Base-by-base conservation (phyloP, 225 moss, liverwort and hornwort genomes). In the Takakia lepidozioides region DNA sequence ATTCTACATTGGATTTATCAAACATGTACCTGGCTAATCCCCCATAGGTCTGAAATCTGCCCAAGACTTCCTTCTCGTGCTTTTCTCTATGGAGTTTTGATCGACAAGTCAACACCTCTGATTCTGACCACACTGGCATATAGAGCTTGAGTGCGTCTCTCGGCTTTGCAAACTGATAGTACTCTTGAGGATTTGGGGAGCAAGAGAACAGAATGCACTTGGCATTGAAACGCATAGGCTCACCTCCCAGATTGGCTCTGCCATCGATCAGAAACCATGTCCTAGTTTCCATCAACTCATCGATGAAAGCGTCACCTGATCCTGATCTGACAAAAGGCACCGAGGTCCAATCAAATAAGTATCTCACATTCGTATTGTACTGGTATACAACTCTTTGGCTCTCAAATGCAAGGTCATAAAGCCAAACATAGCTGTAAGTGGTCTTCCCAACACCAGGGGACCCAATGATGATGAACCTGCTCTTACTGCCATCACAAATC, bases 241-340 rank as follows among this genome's bases (percentile, higher is more conserved):
- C 45, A 25, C 14, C 19, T 21, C 45, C 45, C 2, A 46, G 45
- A 25, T 46, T 46, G 11, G 45, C 45, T 25, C 25, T 46, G 14
- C 45, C 45, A 46, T 46, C 45, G 8, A 46, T 46, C 2, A 46
- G 45, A 46, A 46, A 46, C 45, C 45, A 46, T 21, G 45, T 46
- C 45, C 25, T 46, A 0, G 45, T 13, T 46, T 46, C 23, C 45
- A 46, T 46, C 45, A 46, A 46, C 21, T 46, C 45, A 5, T 46
- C 25, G 3, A 5, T 22, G 24, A 46, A 46, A 23, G 22, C 20
- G 13, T 46, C 45, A 11, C 45, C 25, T 1, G 45, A 46, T 22
- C 45, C 45, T 5, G 45, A 46, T 21, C 45, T 22, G 2, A 46
- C 45, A 25, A 22, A 21, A 2, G 45, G 45, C 45, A 25, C 45